Percentiles rank a stretch among this genome's conserved stretches.
These are phyloP conservation scores for Candida quercuum DNA, from an alignment of 805 yeast genomes.

Conservation along the genomic window DNA sequence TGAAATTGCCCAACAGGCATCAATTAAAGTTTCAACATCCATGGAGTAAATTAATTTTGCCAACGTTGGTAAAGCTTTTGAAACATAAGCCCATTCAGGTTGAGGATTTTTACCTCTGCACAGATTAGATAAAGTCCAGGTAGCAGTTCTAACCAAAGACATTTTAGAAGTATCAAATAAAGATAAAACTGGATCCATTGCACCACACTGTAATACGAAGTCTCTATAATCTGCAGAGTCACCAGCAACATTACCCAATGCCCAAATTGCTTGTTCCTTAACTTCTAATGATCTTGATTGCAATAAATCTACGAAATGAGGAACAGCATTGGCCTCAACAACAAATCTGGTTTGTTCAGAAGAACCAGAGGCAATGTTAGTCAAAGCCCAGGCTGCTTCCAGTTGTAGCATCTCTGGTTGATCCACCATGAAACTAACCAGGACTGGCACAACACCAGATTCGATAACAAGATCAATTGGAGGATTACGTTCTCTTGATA, in stretches of 20 bases:
- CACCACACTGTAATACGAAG: constrained; percentile 76
- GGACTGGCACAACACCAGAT: constrained; percentile 87
- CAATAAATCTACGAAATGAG: constrained; percentile 78
- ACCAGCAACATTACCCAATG: constrained; percentile 98
- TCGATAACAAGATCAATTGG: constrained; percentile 92
- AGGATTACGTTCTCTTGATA: constrained; percentile 92
- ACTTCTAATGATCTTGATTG: constrained; percentile 83
- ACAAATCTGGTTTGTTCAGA: constrained; percentile 87
- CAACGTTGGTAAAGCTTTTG: constrained; percentile 83
- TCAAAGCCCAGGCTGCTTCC: constrained; percentile 99
- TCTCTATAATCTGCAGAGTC: constrained; percentile 90
- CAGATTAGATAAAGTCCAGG: constrained; percentile 95
- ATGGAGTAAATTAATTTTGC: constrained; percentile 86
- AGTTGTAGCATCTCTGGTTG: constrained; percentile 87
- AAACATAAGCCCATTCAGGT: constrained; percentile 90
- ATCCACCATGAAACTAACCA: constrained; percentile 78
- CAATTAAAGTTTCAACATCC: constrained; percentile 90
- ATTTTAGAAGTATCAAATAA: constrained; percentile 78
- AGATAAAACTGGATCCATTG: constrained; percentile 81
- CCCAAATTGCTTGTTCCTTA: constrained; percentile 99
- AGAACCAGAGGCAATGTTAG: constrained; percentile 94
- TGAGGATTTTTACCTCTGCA: constrained; percentile 96
- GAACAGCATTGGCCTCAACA: constrained; percentile 92
- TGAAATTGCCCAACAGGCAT: constrained; percentile 98
- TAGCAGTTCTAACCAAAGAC: constrained; percentile 91